Percentiles rank a stretch among this genome's conserved stretches.
Conservation (phyloP, 2,329 filamentous ascomycete species). For the Aureobasidium sp. region DNA sequence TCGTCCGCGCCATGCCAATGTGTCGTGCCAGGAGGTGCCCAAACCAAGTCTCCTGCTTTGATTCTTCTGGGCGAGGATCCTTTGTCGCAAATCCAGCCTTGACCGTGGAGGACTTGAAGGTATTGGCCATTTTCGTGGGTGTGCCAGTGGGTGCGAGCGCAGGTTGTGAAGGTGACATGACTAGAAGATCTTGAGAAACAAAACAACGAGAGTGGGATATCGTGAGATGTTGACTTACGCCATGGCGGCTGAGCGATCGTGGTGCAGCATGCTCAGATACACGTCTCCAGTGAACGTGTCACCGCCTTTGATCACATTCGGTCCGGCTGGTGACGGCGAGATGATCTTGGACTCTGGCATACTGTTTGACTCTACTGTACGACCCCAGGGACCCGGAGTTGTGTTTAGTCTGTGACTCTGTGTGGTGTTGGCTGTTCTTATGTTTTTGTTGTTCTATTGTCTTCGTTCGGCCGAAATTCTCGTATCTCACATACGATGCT, state of each 20-base stretch:
- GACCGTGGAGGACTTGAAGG: slow-evolving; percentile 35
- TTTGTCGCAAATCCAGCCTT: slow-evolving; percentile 39
- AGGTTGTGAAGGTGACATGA: slow-evolving; percentile 38
- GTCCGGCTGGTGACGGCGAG: not conserved
- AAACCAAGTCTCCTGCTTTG: slow-evolving; percentile 37
- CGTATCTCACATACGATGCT: too few relatives aligned
- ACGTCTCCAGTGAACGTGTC: slow-evolving; percentile 29
- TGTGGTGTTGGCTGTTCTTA: too few relatives aligned
- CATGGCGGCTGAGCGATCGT: slow-evolving; percentile 27
- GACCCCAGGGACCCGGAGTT: too few relatives aligned
- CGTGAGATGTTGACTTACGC: slow-evolving; percentile 11
- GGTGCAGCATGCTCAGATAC: slow-evolving; percentile 26
- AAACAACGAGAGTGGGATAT: not conserved
- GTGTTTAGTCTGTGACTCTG: too few relatives aligned
- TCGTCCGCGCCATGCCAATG: slow-evolving; percentile 43
- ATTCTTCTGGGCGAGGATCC: slow-evolving; percentile 33
- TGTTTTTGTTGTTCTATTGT: too few relatives aligned
- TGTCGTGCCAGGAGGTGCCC: slow-evolving; percentile 35
- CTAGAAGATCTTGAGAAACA: not conserved
- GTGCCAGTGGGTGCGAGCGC: slow-evolving; percentile 41
- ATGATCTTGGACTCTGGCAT: not conserved
- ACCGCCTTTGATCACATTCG: slow-evolving; percentile 22
- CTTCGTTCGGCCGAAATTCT: too few relatives aligned
- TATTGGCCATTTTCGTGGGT: slow-evolving; percentile 41
- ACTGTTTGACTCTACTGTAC: too few relatives aligned